Percentiles rank a stretch among this genome's conserved stretches.
Conservation (phyloP, 2,329 filamentous ascomycete species). For the Fonsecaea pedrosoi region DNA sequence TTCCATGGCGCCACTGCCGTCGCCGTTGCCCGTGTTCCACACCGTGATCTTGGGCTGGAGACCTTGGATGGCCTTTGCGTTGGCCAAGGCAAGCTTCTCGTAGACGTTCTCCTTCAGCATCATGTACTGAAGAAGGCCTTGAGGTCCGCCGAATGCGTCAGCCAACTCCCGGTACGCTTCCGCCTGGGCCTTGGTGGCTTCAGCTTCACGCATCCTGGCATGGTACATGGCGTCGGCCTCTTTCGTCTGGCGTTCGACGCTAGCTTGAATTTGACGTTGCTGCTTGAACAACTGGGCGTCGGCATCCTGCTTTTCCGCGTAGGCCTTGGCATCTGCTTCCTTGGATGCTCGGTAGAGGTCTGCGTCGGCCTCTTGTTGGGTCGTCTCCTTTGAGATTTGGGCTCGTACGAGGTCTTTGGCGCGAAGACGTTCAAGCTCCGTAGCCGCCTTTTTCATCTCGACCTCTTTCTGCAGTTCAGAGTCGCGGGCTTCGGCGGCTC, state of each 20-base stretch:
- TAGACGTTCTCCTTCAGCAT: conserved; percentile 87
- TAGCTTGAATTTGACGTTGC: conserved; percentile 36
- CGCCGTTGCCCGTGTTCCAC: conserved; percentile 74
- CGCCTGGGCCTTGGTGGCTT: conserved; percentile 78
- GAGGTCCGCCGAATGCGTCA: conserved; percentile 76
- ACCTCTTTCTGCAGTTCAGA: conserved; percentile 81
- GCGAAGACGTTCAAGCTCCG: conserved; percentile 79
- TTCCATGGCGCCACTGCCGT: conserved; percentile 50
- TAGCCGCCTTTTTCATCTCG: conserved; percentile 76
- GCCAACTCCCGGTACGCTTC: conserved; percentile 77
- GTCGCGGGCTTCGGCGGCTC: conserved; percentile 75
- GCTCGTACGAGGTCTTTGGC: conserved; percentile 81
- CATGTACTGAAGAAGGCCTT: conserved; percentile 79
- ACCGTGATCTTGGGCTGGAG: conserved; percentile 88
- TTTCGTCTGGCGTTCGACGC: conserved; percentile 49
- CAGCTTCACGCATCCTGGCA: conserved; percentile 73
- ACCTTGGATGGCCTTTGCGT: conserved; percentile 75
- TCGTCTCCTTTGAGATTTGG: conserved; percentile 56
- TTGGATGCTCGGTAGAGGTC: conserved; percentile 58
- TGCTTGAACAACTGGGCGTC: conserved; percentile 46
- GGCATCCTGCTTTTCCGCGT: conserved; percentile 51
- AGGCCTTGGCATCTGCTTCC: conserved; percentile 58
- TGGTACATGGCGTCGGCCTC: conserved; percentile 67
- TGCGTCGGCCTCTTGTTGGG: conserved; percentile 56
- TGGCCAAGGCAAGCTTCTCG: conserved; percentile 77